phyloP scores from a whole-genome alignment of 495 filamentous ascomycete genomes.

The Filosporella fistucella region DNA sequence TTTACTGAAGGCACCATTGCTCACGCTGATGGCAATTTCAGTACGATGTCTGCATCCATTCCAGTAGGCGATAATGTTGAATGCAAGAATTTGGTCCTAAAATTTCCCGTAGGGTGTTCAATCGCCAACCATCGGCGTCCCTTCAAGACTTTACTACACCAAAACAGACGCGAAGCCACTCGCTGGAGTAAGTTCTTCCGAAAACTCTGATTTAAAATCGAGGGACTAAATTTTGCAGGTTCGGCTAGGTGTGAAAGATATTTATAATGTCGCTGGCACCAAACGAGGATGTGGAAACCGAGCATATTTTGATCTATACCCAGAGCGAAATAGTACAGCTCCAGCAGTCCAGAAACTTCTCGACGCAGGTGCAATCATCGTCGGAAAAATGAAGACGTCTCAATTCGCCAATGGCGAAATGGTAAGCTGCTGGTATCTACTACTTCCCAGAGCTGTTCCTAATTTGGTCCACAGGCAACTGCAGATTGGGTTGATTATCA shows the following conservation, averaged over 20 bases:
- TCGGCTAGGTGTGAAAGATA: constrained; percentile 55
- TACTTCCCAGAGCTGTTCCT: no score
- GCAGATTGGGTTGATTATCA: constrained; percentile 33
- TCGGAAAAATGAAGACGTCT: constrained; percentile 52
- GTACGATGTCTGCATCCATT: no score
- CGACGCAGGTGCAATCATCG: constrained; percentile 49
- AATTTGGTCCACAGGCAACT: no score
- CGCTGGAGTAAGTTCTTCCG: no score
- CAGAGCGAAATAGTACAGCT: constrained; percentile 36
- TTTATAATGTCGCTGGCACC: constrained; percentile 48
- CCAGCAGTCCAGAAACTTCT: constrained; percentile 47
- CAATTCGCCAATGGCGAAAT: no score
- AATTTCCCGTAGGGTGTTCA: no score
- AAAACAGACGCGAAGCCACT: constrained; percentile 34
- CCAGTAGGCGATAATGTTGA: no score
- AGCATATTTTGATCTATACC: constrained; percentile 47
- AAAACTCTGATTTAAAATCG: no score
- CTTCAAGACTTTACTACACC: constrained; percentile 47
- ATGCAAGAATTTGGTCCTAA: no score
- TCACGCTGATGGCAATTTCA: neutral
- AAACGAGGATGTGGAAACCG: constrained; percentile 47
- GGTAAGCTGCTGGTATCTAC: no score
- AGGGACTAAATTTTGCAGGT: no score
- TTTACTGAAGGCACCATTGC: constrained; percentile 33
- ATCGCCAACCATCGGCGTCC: no score